Evolutionary conservation across 768 basidiomycete genomes (phyloP), one percentile per base, ranked within the genome.

Genomic region (Termitomyces eurrhizus): DNA sequence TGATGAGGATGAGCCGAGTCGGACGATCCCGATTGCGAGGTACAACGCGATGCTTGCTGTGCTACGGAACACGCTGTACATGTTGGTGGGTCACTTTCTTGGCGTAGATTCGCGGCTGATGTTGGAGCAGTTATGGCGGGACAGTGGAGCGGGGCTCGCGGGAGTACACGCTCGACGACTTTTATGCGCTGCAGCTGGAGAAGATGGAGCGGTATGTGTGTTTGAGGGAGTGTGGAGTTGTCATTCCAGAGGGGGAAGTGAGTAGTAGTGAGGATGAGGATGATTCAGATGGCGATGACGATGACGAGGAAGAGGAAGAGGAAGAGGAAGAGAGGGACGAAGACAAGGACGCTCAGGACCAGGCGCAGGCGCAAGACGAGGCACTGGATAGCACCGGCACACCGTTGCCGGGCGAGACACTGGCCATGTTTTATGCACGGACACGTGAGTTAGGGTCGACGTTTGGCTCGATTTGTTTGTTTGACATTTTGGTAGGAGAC

Each of bases 241-340:
- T 21, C 8, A 44, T 44, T 44, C 42, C 42, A 9, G 42, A 44
- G 8, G 42, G 42, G n/a, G 42, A 44, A 3, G 42, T 44, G 42
- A 44, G 42, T 21, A 44, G 42, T 11, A 44, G 42, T 44, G 42
- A 44, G 42, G 42, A 44, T 42, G 42, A 44, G 9, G 42, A 44
- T 14, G 82, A 82, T 0, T 44, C 42, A n/a, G 42, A 44, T 2
- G 7, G 9, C 21, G 42, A 11, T 6, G 83, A 76, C 18, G 75
- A 77, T 0, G 77, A 74, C 7, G 75, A 71, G 0, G 73, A 78
- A 26, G 81, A 80, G 8, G 44, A 58, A n/a, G 1, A 9, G n/a
- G 4, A n/a, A 32, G 42, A 44, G 9, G 42, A 9, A 9, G 42
- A 21, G 0, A 8, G 18, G 9, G 3, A 44, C 0, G n/a, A 44